phyloP scores from a whole-genome alignment of 768 basidiomycete genomes.

The Auricularia auricula-judae region DNA sequence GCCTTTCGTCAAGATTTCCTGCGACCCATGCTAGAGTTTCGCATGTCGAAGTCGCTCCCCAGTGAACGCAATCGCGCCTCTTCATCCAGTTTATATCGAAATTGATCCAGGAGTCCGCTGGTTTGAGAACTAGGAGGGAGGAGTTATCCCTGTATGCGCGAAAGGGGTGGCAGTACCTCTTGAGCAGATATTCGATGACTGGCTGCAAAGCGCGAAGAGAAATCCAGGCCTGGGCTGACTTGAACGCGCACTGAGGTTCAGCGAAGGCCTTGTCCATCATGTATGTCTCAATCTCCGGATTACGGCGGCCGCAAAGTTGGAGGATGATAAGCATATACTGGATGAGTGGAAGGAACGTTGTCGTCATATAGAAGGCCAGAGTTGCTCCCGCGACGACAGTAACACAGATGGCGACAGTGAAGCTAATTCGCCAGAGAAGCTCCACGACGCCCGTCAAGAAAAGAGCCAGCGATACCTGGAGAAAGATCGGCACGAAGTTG shows the following conservation, averaged over 20 bases:
- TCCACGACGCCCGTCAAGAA: slow-evolving; percentile 13
- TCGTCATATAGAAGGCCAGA: background rate
- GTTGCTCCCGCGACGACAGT: background rate
- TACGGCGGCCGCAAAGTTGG: background rate
- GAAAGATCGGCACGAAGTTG: slow-evolving; percentile 11
- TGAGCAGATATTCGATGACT: background rate
- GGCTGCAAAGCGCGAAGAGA: background rate
- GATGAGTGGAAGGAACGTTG: background rate
- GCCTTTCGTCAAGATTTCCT: background rate
- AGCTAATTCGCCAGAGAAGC: slow-evolving; percentile 4
- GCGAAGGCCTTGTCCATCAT: background rate
- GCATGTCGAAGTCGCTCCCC: background rate
- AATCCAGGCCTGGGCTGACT: background rate
- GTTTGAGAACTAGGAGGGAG: background rate
- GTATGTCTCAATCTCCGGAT: background rate
- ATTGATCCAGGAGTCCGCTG: background rate
- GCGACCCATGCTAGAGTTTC: background rate
- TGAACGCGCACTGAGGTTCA: background rate
- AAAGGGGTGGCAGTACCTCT: background rate
- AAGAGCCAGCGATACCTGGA: slow-evolving; percentile 11
- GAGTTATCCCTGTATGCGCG: too few species aligned
- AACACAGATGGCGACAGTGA: background rate
- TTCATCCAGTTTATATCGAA: background rate
- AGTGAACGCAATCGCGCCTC: background rate
- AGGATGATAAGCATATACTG: background rate